Base-by-base conservation (phyloP, 73 alveolate species). In the Paramecium bursaria region DNA sequence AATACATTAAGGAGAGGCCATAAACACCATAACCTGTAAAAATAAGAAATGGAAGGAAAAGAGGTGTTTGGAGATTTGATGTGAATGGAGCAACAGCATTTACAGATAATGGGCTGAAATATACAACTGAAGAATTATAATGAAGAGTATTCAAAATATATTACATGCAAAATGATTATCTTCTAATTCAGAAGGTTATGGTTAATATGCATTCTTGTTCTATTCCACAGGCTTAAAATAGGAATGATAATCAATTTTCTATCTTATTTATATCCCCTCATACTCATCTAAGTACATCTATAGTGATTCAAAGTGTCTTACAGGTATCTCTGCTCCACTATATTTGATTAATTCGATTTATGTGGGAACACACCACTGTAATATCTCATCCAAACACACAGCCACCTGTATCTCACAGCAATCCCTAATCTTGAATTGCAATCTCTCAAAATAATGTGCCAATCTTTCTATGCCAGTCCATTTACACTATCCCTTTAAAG, bases 31-130 rank as follows among this genome's bases (percentile, higher is more conserved):
- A 61, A 53, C 89, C 89, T 49, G 73, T 79, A 31, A 79, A 73
- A 55, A 54, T 79, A 13, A 79, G 89, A 79, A 79, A 79, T 42
- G 73, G 89, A 33, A 79, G 76, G 33, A 79, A 79, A 27, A 79
- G 89, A 79, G 89, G 89, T 4, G 74, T 57, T 14, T 79, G 89
- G 89, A 79, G 74, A 79, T 79, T 53, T 53, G 89, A 79, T 55
- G 21, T 61, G 30, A 79, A 79, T 42, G 46, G 27, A 11, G 19
- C 74, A 3, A 49, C 55, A 13, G 89, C 48, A 31, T 30, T 79
- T 29, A 46, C 76, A 19, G 74, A 60, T 26, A 79, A 79, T 79
- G 89, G 89, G 14, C 48, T 79, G 7, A 49, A 61, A 23, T 79
- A 48, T 79, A 54, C 46, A 39, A 50, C 85, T 3, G 76, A 73